Percentiles rank a stretch among this genome's conserved stretches.
These are phyloP conservation scores for Senecio squalidus DNA, from an alignment of 140 eudicot genomes.

Conservation along the genomic window DNA sequence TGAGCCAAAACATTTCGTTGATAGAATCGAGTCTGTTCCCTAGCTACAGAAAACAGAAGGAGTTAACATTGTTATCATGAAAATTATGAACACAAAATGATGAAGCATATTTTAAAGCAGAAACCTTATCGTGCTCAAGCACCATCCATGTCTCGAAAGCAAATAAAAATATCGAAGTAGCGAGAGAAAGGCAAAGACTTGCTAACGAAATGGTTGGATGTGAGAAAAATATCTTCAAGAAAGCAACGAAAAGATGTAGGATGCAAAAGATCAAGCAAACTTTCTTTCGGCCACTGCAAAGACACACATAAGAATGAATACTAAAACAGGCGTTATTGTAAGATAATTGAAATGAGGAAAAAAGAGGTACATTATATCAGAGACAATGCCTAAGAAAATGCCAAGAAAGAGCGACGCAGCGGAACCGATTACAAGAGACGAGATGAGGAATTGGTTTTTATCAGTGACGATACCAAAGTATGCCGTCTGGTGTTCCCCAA, in stretches of 20 bases:
- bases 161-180: conserved; percentile 60
- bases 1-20: conserved; percentile 89
- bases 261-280: conserved; percentile 56
- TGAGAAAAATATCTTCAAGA: conserved; percentile 49
- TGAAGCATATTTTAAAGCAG: conserved; percentile 8
- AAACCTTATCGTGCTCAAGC: conserved; percentile 87
- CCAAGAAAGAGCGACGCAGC: conserved; percentile 52
- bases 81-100: neutral
- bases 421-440: conserved; percentile 39
- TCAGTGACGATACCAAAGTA: conserved; percentile 51
- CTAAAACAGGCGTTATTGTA: neutral
- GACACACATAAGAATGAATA: conserved; percentile 5
- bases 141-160: conserved; percentile 96
- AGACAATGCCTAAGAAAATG: conserved; percentile 59
- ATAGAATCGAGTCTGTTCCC: conserved; percentile 84
- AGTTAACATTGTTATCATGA: neutral
- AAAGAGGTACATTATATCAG: conserved; percentile 67
- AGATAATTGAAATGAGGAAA: neutral
- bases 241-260: conserved; percentile 63
- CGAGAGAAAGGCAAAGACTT: conserved; percentile 57
- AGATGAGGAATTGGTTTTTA: conserved; percentile 59
- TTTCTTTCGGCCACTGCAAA: conserved; percentile 76
- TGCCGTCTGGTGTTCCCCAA: conserved; percentile 74
- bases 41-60: conserved; percentile 40
- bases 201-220: conserved; percentile 68